A percentile compares a stretch with the other conserved stretches of the same genome.
phyloP scores from a whole-genome alignment of 441 rosid genomes.

The Theobroma grandiflorum region DNA sequence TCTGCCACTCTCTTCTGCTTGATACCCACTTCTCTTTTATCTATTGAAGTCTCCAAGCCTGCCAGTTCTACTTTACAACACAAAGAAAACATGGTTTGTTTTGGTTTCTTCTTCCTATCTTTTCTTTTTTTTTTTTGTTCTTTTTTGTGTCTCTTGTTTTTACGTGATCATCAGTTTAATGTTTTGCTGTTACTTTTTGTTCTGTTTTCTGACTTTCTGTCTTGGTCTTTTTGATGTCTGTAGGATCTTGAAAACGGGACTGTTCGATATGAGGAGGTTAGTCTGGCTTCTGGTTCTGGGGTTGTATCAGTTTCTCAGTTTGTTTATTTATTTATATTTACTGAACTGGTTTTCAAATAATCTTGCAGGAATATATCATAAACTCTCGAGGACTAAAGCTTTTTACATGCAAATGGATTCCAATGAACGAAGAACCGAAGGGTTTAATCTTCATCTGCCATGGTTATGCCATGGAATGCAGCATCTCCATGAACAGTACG shows the following conservation, averaged over 20 bases:
- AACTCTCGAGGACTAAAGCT: constrained; percentile 36
- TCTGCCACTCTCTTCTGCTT: background rate
- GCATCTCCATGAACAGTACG: constrained; percentile 91
- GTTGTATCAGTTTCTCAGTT: background rate
- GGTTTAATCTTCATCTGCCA: constrained; percentile 84
- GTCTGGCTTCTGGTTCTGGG: background rate
- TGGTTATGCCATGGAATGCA: constrained; percentile 96
- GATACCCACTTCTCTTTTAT: too few species aligned
- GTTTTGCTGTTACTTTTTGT: background rate
- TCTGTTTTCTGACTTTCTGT: constrained; percentile 6
- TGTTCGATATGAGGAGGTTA: constrained; percentile 20
- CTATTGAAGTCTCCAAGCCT: too few species aligned
- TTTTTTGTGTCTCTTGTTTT: background rate
- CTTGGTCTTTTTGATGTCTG: background rate
- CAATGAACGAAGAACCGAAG: constrained; percentile 60
- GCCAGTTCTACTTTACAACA: background rate
- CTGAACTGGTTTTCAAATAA: background rate
- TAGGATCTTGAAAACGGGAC: constrained; percentile 19
- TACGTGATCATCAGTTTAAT: background rate
- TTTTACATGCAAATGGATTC: constrained; percentile 71
- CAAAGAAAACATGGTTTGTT: background rate
- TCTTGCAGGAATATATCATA: constrained; percentile 9
- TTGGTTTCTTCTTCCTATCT: background rate
- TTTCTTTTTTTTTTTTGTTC: too few species aligned
- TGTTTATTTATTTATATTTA: background rate